Percentiles rank a stretch among this genome's conserved stretches.
Evolutionary conservation across 495 filamentous ascomycete species (phyloP).

Genomic region (Tuber brumale): DNA sequence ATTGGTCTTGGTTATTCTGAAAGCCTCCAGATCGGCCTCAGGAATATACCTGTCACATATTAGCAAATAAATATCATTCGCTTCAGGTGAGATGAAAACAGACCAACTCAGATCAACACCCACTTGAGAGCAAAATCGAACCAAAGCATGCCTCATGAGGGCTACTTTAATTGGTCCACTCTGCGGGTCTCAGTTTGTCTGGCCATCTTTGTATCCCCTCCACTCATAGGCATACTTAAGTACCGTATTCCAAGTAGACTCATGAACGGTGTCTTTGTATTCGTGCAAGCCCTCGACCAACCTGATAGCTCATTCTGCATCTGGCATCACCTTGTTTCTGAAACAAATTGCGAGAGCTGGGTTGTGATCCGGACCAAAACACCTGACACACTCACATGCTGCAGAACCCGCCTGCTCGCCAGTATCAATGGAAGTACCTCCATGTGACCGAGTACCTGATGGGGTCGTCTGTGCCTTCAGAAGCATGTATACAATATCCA

Average conservation of each 20-base stretch:
- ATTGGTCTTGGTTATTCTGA: slow-evolving; percentile 80
- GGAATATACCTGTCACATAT: slow-evolving; percentile 59
- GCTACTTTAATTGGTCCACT: no score
- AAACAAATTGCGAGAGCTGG: slow-evolving; percentile 68
- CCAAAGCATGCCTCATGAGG: no score
- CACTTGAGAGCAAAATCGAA: no score
- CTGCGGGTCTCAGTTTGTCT: no score
- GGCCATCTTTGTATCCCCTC: slow-evolving; percentile 50
- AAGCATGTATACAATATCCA: slow-evolving; percentile 69
- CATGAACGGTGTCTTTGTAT: slow-evolving; percentile 57
- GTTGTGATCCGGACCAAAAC: slow-evolving; percentile 64
- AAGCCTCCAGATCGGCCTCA: slow-evolving; percentile 74
- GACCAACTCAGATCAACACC: no score
- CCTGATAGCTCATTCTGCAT: slow-evolving; percentile 47
- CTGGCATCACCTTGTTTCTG: slow-evolving; percentile 67
- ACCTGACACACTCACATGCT: slow-evolving; percentile 71
- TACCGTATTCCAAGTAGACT: slow-evolving; percentile 61
- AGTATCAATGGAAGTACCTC: slow-evolving; percentile 47
- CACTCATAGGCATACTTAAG: slow-evolving; percentile 61
- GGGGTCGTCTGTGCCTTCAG: slow-evolving; percentile 43
- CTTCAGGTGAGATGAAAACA: no score
- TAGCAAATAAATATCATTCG: slow-evolving; percentile 9
- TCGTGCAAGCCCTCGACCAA: slow-evolving; percentile 56
- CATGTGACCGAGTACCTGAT: slow-evolving; percentile 17
- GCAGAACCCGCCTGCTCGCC: slow-evolving; percentile 85